phyloP scores from a whole-genome alignment of 1,284 basidiomycete species.

The Microbotryum violaceum region DNA sequence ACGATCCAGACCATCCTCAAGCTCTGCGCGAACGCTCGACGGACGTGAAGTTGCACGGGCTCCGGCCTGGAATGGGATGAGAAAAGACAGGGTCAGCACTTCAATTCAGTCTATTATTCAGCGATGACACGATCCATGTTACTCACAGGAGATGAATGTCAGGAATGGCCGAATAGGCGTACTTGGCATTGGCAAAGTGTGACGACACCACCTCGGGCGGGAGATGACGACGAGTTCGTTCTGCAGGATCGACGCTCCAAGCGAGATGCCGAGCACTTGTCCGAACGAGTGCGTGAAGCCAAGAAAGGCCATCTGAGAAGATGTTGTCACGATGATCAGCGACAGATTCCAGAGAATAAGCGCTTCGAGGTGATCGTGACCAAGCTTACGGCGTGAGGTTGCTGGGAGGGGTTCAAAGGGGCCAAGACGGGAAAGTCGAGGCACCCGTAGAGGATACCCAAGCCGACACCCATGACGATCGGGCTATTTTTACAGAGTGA shows the following conservation, averaged over 20 bases:
- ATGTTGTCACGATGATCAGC: not conserved
- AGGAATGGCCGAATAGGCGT: slow-evolving; percentile 17
- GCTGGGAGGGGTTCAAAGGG: slow-evolving; percentile 11
- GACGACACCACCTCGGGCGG: slow-evolving; percentile 1
- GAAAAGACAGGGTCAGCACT: no score
- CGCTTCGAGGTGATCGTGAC: no score
- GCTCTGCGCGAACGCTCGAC: slow-evolving; percentile 25
- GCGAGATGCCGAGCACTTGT: slow-evolving; percentile 25
- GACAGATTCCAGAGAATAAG: no score
- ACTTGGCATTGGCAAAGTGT: not conserved
- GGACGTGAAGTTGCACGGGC: slow-evolving; percentile 20
- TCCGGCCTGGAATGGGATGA: slow-evolving; percentile 17
- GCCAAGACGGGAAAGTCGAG: slow-evolving; percentile 37
- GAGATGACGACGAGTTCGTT: slow-evolving; percentile 8
- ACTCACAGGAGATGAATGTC: slow-evolving; percentile 15
- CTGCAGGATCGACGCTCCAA: slow-evolving; percentile 19
- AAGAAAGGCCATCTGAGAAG: slow-evolving; percentile 16
- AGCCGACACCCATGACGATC: slow-evolving; percentile 15
- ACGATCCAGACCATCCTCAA: slow-evolving; percentile 25
- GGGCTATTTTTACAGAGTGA: slow-evolving; percentile 1
- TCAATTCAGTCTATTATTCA: no score
- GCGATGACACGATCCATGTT: not conserved
- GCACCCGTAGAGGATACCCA: slow-evolving; percentile 25
- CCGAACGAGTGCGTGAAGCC: slow-evolving; percentile 22
- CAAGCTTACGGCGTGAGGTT: slow-evolving; percentile 21